Percentiles rank a stretch among this genome's conserved stretches.
phyloP scores from a whole-genome alignment of 148 eudicot species.

The Rhododendron kiyosumense region DNA sequence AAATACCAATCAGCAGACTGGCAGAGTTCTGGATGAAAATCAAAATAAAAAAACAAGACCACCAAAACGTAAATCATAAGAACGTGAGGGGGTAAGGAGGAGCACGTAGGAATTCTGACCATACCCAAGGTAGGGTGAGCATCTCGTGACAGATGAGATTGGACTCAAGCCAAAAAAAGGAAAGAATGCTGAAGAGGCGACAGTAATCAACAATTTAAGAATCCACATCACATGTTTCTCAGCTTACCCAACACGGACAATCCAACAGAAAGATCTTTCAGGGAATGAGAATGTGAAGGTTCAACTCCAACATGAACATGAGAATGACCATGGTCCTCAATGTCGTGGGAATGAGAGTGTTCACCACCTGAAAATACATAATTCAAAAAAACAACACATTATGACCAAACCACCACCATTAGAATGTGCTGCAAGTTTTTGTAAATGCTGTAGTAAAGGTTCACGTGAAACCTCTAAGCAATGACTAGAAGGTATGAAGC shows the following conservation, averaged over 20 bases:
- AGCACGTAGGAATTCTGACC: background rate
- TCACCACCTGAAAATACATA: slow-evolving; percentile 60
- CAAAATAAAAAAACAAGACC: background rate
- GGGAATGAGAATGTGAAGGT: slow-evolving; percentile 64
- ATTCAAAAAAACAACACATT: background rate
- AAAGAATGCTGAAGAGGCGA: background rate
- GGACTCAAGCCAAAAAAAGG: background rate
- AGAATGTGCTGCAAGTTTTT: background rate
- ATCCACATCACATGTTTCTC: background rate
- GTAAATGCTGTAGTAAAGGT: background rate
- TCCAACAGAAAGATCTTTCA: slow-evolving; percentile 88
- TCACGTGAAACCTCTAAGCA: background rate
- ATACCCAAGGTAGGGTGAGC: background rate
- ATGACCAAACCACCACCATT: background rate
- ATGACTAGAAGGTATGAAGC: background rate
- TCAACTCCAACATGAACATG: slow-evolving; percentile 42
- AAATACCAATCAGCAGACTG: background rate
- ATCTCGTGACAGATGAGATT: background rate
- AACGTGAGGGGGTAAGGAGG: background rate
- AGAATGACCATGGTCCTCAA: slow-evolving; percentile 35
- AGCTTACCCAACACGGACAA: slow-evolving; percentile 71
- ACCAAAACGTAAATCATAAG: background rate
- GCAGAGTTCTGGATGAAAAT: background rate
- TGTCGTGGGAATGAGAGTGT: slow-evolving; percentile 63
- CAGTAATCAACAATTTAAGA: background rate